These are phyloP conservation scores for Saraca asoca DNA, from an alignment of 331 rosid genomes.

Conservation along the genomic window DNA sequence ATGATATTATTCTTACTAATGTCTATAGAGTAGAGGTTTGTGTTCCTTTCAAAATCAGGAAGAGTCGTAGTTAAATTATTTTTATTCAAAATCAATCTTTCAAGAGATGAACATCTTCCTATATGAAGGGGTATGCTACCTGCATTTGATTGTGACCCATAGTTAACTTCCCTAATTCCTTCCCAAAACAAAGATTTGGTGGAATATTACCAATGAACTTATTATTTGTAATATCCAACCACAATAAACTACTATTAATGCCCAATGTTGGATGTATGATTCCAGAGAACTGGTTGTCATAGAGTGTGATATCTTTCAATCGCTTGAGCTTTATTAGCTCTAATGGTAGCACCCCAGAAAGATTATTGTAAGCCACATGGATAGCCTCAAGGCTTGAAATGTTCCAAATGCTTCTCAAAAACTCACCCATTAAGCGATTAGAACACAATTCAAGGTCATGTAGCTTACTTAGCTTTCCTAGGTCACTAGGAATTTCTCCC, in stretches of 20 bases:
- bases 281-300: slow-evolving; percentile 53
- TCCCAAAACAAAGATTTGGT: too few relatives aligned
- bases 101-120: slow-evolving; percentile 37
- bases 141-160: slow-evolving; percentile 47
- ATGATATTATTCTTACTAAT: too few relatives aligned
- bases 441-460: slow-evolving; percentile 36
- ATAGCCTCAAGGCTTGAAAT: slow-evolving; percentile 46
- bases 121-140: slow-evolving; percentile 48
- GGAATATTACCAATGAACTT: slow-evolving; percentile 40
- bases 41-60: too few relatives aligned
- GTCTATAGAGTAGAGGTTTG: too few relatives aligned
- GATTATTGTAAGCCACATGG: slow-evolving; percentile 46
- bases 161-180: slow-evolving; percentile 27
- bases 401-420: slow-evolving; percentile 60
- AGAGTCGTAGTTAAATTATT: too few relatives aligned
- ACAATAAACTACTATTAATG: slow-evolving; percentile 48
- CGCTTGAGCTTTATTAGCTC: slow-evolving; percentile 52
- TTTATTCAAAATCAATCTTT: too few relatives aligned
- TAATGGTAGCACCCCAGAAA: slow-evolving; percentile 50
- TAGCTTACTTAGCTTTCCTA: slow-evolving; percentile 46
- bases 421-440: slow-evolving; percentile 49
- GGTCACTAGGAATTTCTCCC: slow-evolving; percentile 52
- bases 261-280: slow-evolving; percentile 52
- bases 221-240: slow-evolving; percentile 49
- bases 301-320: slow-evolving; percentile 42